Evolutionary conservation across 2,329 filamentous ascomycete species (phyloP), one percentile per base, ranked within the genome.

Genomic region (Dichotomopilus funicola): DNA sequence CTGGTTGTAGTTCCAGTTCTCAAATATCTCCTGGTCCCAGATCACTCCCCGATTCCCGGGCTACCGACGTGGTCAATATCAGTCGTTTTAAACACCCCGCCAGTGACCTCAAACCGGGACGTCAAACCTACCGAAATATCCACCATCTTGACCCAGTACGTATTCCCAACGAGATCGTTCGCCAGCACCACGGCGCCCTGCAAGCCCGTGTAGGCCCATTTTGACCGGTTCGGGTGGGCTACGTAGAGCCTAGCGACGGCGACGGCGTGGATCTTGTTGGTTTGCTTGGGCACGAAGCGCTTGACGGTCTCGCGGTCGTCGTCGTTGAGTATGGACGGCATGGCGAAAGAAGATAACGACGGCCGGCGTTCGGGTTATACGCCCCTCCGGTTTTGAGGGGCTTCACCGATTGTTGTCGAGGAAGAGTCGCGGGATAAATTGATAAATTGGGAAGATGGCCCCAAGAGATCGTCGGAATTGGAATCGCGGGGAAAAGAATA

Each of bases 21-120:
- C 92, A 74, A 95, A 99, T 65, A 99, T 90, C 73, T 99, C 94
- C 74, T 97, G 92, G 67, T 96, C 91, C 90, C 90, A 96, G 66
- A 96, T 87, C 50, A 96, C 91, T 56, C 92, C 91, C 68, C 87
- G 83, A 68, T 84, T 86, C 50, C 86, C 78, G 55, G 89, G 80
- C 86, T 92, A 67, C 46, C 59, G 4, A 55, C 37, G 57, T 56
- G 62, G 65, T 54, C 19, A 27, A 27, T 27, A 3, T 27, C 19
- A 27, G 19, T 27, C 19, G 2, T 27, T 27, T 27, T 27, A 27
- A 27, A 27, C 2, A 2, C 19, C 19, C 19, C 19, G 3, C 19
- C 19, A 3, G 19, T 27, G 19, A 27, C 19, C 19, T 27, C 19
- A 27, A 27, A 27, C 19, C 19, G 19, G 19, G 19, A 27, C 19